phyloP scores from a whole-genome alignment of 2,329 filamentous ascomycete genomes.

The Trichoderma sp. region DNA sequence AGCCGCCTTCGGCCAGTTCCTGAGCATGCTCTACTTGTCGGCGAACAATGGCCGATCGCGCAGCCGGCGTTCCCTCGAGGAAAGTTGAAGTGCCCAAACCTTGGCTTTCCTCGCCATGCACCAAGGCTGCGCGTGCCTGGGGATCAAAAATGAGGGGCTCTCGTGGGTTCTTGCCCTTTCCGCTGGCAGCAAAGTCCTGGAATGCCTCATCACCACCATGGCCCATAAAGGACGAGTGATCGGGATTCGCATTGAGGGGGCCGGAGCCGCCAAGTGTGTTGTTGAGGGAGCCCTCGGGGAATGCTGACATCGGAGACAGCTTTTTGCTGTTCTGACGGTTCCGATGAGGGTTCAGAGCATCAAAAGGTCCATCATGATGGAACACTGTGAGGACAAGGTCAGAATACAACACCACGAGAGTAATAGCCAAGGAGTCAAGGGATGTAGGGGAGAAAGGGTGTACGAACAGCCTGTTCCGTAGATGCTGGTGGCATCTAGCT shows the following conservation, averaged over 20 bases:
- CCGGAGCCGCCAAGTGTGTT: conserved; percentile 87
- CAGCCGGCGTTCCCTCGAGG: conserved; percentile 87
- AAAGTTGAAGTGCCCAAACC: conserved; percentile 94
- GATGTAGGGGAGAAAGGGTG: background rate
- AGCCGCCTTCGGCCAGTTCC: conserved; percentile 55
- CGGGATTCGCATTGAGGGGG: conserved; percentile 75
- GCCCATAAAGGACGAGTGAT: conserved; percentile 87
- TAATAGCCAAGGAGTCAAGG: background rate
- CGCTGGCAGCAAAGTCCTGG: conserved; percentile 64
- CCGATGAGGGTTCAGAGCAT: conserved; percentile 91
- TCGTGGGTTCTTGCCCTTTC: conserved; percentile 34
- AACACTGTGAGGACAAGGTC: conserved; percentile 64
- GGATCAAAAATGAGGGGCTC: conserved; percentile 65
- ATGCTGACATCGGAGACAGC: conserved; percentile 89
- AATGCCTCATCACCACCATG: conserved; percentile 78
- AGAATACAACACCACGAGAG: background rate
- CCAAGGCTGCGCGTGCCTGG: conserved; percentile 60
- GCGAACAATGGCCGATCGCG: conserved; percentile 72
- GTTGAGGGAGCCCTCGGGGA: conserved; percentile 88
- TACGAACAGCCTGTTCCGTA: conserved; percentile 85
- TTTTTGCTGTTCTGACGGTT: conserved; percentile 79
- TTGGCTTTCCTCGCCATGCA: conserved; percentile 80
- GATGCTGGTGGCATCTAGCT: conserved; percentile 92
- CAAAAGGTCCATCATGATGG: conserved; percentile 96
- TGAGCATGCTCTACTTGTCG: conserved; percentile 66